A percentile compares a stretch with the other conserved stretches of the same genome.
These are phyloP conservation scores for Eucalyptus albens DNA, from an alignment of 345 rosid species.

Conservation along the genomic window DNA sequence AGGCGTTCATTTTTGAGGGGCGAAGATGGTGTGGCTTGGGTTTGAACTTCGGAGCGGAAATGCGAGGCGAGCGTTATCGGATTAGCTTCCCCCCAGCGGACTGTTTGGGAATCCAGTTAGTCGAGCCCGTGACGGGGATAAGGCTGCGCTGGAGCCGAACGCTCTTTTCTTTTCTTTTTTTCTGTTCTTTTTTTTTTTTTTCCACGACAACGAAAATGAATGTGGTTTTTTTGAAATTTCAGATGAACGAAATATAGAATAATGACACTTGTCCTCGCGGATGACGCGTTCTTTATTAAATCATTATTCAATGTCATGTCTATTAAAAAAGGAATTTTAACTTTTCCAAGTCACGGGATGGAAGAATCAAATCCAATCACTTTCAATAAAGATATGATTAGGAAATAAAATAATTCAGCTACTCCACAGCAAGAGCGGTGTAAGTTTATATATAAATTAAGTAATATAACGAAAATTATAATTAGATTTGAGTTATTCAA, in stretches of 20 bases:
- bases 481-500: background rate
- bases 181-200: background rate
- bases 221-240: background rate
- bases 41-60: background rate
- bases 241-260: background rate
- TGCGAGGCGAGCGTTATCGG: background rate
- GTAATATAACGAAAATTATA: background rate
- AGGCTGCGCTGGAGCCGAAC: background rate
- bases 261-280: background rate
- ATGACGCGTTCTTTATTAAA: background rate
- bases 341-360: background rate
- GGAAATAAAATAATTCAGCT: background rate
- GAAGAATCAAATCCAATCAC: background rate
- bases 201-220: background rate
- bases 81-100: background rate
- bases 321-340: background rate
- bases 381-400: background rate
- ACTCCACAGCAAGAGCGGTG: background rate
- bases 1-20: conserved; percentile 16
- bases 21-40: background rate
- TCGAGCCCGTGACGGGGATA: background rate
- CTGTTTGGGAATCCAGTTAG: background rate
- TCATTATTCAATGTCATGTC: background rate
- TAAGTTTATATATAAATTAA: background rate
- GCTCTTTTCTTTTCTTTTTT: background rate